A percentile compares a stretch with the other conserved stretches of the same genome.
These are phyloP conservation scores for Cladosporium sp. DNA, from an alignment of 2,329 filamentous ascomycete species.

Conservation along the genomic window DNA sequence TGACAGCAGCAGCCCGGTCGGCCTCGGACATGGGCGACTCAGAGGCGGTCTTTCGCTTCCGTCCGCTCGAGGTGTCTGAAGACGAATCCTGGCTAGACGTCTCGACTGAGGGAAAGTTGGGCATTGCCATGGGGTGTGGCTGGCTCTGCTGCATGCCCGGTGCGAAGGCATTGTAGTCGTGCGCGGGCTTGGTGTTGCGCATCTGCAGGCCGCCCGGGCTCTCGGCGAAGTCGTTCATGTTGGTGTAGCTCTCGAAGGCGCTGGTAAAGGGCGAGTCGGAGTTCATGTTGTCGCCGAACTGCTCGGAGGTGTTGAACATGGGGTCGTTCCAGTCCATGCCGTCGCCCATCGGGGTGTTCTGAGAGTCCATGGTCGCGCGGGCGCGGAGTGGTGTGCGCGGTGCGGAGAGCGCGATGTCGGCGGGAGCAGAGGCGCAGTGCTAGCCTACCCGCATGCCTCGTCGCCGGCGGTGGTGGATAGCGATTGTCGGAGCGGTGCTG, in stretches of 20 bases:
- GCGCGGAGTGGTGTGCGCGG: conserved; percentile 53
- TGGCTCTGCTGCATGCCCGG: conserved; percentile 13
- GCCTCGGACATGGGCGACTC: conserved; percentile 32
- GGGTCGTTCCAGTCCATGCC: conserved; percentile 27
- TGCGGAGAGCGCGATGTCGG: conserved; percentile 19
- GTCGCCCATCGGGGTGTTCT: conserved; percentile 13
- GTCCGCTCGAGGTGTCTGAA: conserved; percentile 37
- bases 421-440: conserved; percentile 1
- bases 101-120: conserved; percentile 33
- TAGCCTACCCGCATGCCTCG: conserved; percentile 9
- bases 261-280: conserved; percentile 20
- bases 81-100: conserved; percentile 40
- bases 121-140: conserved; percentile 16
- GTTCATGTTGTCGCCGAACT: conserved; percentile 21
- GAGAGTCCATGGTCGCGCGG: conserved; percentile 41
- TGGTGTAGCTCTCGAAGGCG: conserved; percentile 19
- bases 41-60: conserved; percentile 38
- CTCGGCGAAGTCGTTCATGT: conserved; percentile 21
- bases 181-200: conserved; percentile 27
- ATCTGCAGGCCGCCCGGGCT: conserved; percentile 21
- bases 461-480: not conserved
- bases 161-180: conserved; percentile 16
- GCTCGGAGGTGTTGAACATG: conserved; percentile 19
- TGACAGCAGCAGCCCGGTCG: conserved; percentile 21
- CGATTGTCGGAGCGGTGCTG: not conserved